Percentiles rank a stretch among this genome's conserved stretches.
phyloP scores from a whole-genome alignment of 2,329 filamentous ascomycete species.

The Magnaporthiopsis incrustans region DNA sequence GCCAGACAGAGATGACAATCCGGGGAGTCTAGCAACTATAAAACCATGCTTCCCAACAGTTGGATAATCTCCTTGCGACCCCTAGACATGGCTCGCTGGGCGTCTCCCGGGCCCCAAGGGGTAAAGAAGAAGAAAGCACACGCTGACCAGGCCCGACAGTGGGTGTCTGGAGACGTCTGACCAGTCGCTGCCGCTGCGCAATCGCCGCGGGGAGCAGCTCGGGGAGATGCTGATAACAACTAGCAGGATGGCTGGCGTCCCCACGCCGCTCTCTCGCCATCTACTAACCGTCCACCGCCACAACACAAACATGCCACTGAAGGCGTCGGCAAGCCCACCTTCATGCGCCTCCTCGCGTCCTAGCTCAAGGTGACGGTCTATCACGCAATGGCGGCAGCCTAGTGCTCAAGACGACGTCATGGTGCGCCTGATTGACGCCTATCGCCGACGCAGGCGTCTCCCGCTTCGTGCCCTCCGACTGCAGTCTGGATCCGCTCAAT shows the following conservation, averaged over 20 bases:
- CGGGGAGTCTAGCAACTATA: neutral
- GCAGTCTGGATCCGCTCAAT: slow-evolving; percentile 12
- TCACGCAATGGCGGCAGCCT: slow-evolving; percentile 29
- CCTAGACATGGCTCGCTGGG: neutral
- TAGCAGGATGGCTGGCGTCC: neutral
- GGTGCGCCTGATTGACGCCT: slow-evolving; percentile 14
- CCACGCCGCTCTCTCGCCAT: neutral
- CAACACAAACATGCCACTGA: slow-evolving; percentile 3
- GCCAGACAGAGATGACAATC: neutral
- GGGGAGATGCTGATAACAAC: neutral
- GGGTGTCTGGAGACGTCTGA: neutral
- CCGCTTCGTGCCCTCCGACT: slow-evolving; percentile 16
- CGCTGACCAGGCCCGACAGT: too few species aligned
- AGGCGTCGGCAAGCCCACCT: slow-evolving; percentile 2
- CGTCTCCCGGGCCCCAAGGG: neutral
- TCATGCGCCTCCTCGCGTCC: slow-evolving; percentile 9
- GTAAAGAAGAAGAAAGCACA: neutral
- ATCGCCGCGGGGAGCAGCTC: neutral
- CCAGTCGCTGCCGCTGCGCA: neutral
- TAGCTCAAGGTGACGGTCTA: slow-evolving; percentile 36
- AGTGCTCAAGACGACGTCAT: slow-evolving; percentile 6
- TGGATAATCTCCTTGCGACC: too few species aligned
- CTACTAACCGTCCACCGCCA: neutral
- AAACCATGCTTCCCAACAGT: neutral
- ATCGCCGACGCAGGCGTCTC: slow-evolving; percentile 14